Evolutionary conservation across 805 yeast genomes (phyloP), one percentile per base, ranked within the genome.

Genomic region (Wickerhamomyces bovis): DNA sequence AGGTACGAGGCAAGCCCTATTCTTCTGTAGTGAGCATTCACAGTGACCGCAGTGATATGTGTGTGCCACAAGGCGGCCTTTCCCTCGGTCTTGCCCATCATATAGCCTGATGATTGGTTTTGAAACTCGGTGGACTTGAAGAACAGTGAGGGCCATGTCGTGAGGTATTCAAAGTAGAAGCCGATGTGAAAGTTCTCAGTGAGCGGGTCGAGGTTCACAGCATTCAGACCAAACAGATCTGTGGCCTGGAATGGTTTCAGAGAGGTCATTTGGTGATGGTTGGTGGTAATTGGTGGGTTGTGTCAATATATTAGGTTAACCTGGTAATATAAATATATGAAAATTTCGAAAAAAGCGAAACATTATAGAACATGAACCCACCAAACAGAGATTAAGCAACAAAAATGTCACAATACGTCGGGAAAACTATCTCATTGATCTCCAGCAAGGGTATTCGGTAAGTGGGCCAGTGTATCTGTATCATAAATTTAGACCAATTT

Each of bases 11-110:
- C 99, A 36, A 94, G 69, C 2, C 96, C 95, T 15, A 92, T 73
- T 50, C 98, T 70, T 45, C 99, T 69, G 63, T 84, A 92, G 44
- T 80, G 82, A 12, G 87, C 83, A 49, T 85, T 84, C 1, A 94
- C 85, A 0, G 98, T 89, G 4, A 94, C 96, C 0, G 99, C 98
- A 0, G 98, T 89, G 43, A 94, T 89, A 64, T 94, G 99, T 1
- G 96, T 80, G 61, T 94, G 99, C 96, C 97, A 92, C 49, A 89
- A 94, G 41, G 75, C 78, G 6, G 75, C 79, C 33, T 71, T 71
- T 0, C 99, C 99, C 63, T 94, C 99, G 1, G 95, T 83, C 64
- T 94, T 94, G n/a, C 95, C 98, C 80, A 94, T 80, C 95, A 94
- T 83, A 61, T 85, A 85, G 0, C 90, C 92, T 30, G 86, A 68